Conservation (phyloP, 1,139 yeast genomes). For the Arxiozyma slooffiae region DNA sequence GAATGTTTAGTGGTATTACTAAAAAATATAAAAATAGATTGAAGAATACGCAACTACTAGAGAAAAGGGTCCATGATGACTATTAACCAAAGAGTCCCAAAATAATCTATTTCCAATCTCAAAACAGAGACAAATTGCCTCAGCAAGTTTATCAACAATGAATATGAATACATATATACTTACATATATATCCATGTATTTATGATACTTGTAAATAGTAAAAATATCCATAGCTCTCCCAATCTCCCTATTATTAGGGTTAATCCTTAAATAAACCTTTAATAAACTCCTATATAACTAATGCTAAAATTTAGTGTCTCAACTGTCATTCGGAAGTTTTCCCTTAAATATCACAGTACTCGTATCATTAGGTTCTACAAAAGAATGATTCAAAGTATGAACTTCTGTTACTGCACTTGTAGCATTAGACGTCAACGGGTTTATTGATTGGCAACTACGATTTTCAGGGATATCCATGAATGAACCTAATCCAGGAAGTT, state of each 20-base stretch:
- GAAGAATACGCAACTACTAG: no score
- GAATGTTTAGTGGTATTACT: no score
- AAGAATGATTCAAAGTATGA: constrained; percentile 4
- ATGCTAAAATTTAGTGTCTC: background rate
- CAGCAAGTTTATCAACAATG: no score
- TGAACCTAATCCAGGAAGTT: constrained; percentile 12
- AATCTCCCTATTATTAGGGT: no score
- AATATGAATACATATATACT: no score
- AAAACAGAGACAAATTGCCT: no score
- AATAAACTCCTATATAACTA: background rate
- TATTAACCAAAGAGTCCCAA: no score
- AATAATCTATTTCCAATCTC: no score
- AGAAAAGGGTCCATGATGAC: no score
- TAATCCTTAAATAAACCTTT: no score
- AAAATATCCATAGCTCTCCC: background rate
- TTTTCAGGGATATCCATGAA: constrained; percentile 10
- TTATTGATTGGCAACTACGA: constrained; percentile 3
- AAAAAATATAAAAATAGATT: no score
- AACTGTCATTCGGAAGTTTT: background rate
- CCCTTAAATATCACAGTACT: constrained; percentile 10
- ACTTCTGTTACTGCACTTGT: constrained; percentile 4
- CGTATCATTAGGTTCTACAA: constrained; percentile 10
- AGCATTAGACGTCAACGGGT: constrained; percentile 3
- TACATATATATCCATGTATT: no score
- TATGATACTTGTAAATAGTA: background rate